Evolutionary conservation across 2,329 filamentous ascomycete genomes (phyloP).

Genomic region (Lachnellula hyalina): DNA sequence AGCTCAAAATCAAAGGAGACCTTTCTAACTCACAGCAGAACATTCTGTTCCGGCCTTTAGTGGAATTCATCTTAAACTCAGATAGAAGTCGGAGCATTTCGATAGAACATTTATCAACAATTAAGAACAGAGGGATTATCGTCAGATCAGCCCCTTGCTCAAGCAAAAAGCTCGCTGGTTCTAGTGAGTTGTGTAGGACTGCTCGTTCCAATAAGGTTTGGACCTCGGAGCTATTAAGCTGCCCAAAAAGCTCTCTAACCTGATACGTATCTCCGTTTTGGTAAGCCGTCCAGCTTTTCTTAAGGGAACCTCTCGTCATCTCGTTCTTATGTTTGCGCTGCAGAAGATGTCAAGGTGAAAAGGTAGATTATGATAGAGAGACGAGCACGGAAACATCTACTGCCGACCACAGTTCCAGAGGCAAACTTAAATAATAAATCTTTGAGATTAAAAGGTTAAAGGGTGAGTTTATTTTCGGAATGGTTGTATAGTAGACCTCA

Average conservation of each 20-base stretch:
- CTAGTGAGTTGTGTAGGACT: background rate
- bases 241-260: background rate
- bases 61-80: background rate
- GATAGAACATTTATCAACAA: background rate
- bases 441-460: too few relatives aligned
- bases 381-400: too few relatives aligned
- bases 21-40: background rate
- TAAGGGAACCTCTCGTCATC: background rate
- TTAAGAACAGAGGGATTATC: background rate
- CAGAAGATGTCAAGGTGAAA: too few relatives aligned
- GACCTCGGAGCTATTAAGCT: background rate
- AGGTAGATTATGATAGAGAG: too few relatives aligned
- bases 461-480: too few relatives aligned
- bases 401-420: too few relatives aligned
- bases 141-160: conserved; percentile 1
- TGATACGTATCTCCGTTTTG: background rate
- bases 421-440: too few relatives aligned
- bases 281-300: background rate
- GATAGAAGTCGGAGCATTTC: background rate
- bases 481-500: too few relatives aligned
- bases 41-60: background rate
- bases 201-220: background rate
- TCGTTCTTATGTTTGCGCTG: too few relatives aligned
- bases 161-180: background rate
- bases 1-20: background rate